These are phyloP conservation scores for Phytophthora citricola DNA, from an alignment of 352 stramenopile species.

Conservation along the genomic window DNA sequence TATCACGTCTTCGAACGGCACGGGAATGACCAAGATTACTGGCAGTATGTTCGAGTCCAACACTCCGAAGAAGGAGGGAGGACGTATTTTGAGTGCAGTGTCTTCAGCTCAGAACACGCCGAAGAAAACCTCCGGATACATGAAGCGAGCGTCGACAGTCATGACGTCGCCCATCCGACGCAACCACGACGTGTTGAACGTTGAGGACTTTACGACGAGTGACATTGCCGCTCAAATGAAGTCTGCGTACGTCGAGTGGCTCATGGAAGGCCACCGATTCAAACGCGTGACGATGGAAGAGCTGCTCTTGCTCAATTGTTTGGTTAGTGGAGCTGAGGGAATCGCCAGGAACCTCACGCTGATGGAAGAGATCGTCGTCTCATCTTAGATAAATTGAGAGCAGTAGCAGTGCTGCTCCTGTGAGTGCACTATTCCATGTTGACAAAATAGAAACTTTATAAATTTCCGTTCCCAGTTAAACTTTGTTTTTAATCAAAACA, in stretches of 20 bases:
- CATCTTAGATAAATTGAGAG: constrained; percentile 42
- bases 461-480: too few relatives aligned
- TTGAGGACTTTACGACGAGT: constrained; percentile 77
- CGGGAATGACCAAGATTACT: constrained; percentile 38
- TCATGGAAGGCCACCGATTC: constrained; percentile 79
- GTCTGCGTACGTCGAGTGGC: constrained; percentile 77
- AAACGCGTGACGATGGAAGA: constrained; percentile 85
- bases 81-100: constrained; percentile 21
- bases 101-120: constrained; percentile 44
- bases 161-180: constrained; percentile 69
- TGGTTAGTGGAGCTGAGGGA: constrained; percentile 82
- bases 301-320: constrained; percentile 80
- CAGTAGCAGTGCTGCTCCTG: not conserved
- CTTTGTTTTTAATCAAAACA: constrained; percentile 11
- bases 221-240: constrained; percentile 81
- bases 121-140: constrained; percentile 18
- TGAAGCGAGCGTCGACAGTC: constrained; percentile 38
- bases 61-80: constrained; percentile 56
- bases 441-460: not conserved
- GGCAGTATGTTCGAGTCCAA: constrained; percentile 45
- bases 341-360: constrained; percentile 75
- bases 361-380: constrained; percentile 80
- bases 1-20: constrained; percentile 39
- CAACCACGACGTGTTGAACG: constrained; percentile 84
- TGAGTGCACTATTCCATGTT: not conserved